Percentiles rank a stretch among this genome's conserved stretches.
These are phyloP conservation scores for Metschnikowia continentalis DNA, from an alignment of 805 yeast genomes.

Conservation along the genomic window DNA sequence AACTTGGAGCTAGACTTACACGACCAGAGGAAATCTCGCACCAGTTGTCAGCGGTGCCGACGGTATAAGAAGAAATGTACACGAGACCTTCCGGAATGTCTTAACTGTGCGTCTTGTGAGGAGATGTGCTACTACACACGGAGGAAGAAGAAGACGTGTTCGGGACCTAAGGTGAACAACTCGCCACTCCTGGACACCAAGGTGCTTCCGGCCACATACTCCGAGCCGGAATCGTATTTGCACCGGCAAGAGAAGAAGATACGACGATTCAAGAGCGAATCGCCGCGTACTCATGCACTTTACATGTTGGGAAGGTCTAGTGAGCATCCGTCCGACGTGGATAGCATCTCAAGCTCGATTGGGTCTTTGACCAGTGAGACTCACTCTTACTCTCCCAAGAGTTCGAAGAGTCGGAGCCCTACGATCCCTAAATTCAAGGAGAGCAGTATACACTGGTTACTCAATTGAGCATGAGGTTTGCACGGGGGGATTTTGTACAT, in stretches of 20 bases:
- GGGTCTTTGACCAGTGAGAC: not conserved
- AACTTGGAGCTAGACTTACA: constrained; percentile 19
- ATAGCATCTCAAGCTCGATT: not conserved
- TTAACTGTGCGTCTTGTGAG: constrained; percentile 27
- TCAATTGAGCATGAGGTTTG: not conserved
- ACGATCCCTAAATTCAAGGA: not conserved
- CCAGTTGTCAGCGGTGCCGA: constrained; percentile 31
- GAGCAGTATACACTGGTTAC: constrained; percentile 4
- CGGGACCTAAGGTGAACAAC: not conserved
- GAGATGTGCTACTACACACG: constrained; percentile 27
- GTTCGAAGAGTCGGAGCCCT: not conserved
- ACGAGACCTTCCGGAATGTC: constrained; percentile 29
- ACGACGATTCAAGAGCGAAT: not conserved
- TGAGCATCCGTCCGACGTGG: not conserved
- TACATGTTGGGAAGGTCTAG: not conserved
- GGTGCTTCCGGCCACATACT: not conserved
- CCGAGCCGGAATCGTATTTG: not conserved
- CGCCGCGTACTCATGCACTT: not conserved
- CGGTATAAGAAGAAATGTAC: constrained; percentile 30
- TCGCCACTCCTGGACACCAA: not conserved
- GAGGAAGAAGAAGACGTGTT: constrained; percentile 14
- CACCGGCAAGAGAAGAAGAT: constrained; percentile 10
- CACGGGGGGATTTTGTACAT: not conserved
- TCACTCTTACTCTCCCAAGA: not conserved
- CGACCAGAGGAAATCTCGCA: constrained; percentile 21